A percentile compares a stretch with the other conserved stretches of the same genome.
These are phyloP conservation scores for Paraurostyla sp. DNA, from an alignment of 73 alveolate genomes.

Conservation along the genomic window DNA sequence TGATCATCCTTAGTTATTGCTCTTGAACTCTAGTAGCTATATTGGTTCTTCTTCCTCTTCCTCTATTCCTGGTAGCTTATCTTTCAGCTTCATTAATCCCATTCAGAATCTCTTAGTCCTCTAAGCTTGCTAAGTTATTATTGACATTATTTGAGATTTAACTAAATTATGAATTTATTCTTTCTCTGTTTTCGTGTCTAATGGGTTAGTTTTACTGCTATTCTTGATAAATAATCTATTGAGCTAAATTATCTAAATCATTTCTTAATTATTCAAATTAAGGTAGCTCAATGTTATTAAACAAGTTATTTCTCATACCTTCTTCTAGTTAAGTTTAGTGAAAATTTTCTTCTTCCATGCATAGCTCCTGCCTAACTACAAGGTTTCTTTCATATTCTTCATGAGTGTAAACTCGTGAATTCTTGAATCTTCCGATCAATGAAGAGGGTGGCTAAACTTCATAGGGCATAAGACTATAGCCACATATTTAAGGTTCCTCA, in stretches of 20 bases:
- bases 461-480: slow-evolving; percentile 23
- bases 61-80: not conserved
- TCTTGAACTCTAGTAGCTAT: not conserved
- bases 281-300: not conserved
- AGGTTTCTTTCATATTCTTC: slow-evolving; percentile 58
- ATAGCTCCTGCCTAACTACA: not conserved
- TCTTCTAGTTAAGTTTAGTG: slow-evolving; percentile 6
- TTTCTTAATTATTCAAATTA: not conserved
- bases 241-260: not conserved
- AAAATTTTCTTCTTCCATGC: slow-evolving; percentile 33
- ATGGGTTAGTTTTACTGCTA: too few relatives aligned
- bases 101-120: not conserved
- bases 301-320: slow-evolving; percentile 9
- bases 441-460: slow-evolving; percentile 57
- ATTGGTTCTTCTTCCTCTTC: slow-evolving; percentile 9
- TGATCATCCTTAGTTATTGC: not conserved
- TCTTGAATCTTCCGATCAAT: slow-evolving; percentile 24
- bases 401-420: not conserved
- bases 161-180: slow-evolving; percentile 4
- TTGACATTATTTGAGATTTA: not conserved
- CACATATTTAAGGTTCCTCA: slow-evolving; percentile 60
- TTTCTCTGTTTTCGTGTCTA: too few relatives aligned
- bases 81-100: not conserved
- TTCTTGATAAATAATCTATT: too few relatives aligned
- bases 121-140: not conserved